Percentiles rank a stretch among this genome's conserved stretches.
phyloP scores from a whole-genome alignment of 345 rosid genomes.

The Eutrema yunnanense region DNA sequence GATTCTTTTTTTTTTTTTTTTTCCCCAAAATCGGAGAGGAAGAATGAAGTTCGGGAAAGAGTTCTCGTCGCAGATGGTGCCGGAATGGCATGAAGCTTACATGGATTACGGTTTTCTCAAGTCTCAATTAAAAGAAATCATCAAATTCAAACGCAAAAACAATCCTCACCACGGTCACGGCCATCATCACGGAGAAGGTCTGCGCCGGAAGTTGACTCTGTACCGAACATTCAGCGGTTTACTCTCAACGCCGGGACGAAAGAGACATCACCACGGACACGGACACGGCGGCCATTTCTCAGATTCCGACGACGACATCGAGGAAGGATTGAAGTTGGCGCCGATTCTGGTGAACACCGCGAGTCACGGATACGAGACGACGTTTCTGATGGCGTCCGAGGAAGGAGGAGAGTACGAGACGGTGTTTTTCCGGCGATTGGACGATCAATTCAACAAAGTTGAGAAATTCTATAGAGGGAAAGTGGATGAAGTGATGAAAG shows the following conservation, averaged over 20 bases:
- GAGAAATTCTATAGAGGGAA: slow-evolving; percentile 44
- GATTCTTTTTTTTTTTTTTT: too few species aligned
- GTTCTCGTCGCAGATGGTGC: slow-evolving; percentile 60
- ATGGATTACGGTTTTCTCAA: slow-evolving; percentile 56
- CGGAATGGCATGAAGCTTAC: slow-evolving; percentile 72
- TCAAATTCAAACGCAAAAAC: slow-evolving; percentile 33
- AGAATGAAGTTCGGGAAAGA: slow-evolving; percentile 77
- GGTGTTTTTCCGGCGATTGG: slow-evolving; percentile 54
- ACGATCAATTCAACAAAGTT: slow-evolving; percentile 63
- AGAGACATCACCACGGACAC: slow-evolving; percentile 4
- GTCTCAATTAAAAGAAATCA: slow-evolving; percentile 48
- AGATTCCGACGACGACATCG: slow-evolving; percentile 23
- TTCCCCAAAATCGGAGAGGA: background rate
- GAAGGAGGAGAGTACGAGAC: slow-evolving; percentile 65
- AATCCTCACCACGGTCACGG: slow-evolving; percentile 12
- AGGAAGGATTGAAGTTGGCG: slow-evolving; percentile 20
- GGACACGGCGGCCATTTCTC: slow-evolving; percentile 15
- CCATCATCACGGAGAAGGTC: background rate
- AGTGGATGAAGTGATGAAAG: slow-evolving; percentile 53
- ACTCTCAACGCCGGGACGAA: slow-evolving; percentile 13
- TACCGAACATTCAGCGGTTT: slow-evolving; percentile 70
- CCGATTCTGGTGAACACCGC: slow-evolving; percentile 37
- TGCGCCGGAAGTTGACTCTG: slow-evolving; percentile 35
- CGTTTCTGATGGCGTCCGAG: slow-evolving; percentile 47
- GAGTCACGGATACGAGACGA: slow-evolving; percentile 38